Percentiles rank a stretch among this genome's conserved stretches.
phyloP scores from a whole-genome alignment of 306 rosid genomes.

The Rosa persica region DNA sequence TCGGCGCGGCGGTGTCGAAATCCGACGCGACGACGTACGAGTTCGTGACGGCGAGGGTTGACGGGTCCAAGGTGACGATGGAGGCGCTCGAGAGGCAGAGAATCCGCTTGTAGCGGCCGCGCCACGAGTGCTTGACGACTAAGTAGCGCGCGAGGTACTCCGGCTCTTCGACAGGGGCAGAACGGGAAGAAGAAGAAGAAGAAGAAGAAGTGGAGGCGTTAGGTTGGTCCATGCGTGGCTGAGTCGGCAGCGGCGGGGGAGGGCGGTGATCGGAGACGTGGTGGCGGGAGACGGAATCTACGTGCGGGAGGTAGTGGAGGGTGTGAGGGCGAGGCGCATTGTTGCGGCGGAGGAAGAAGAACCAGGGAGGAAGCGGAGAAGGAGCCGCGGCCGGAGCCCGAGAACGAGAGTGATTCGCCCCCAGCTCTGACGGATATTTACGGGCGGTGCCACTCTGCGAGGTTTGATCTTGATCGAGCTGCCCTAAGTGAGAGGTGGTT shows the following conservation, averaged over 20 bases:
- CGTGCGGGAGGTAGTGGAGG: conserved; percentile 65
- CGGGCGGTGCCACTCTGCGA: conserved; percentile 27
- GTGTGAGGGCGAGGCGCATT: conserved; percentile 83
- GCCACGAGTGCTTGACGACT: conserved; percentile 96
- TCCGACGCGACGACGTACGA: conserved; percentile 70
- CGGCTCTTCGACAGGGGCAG: conserved; percentile 57
- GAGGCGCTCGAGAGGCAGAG: conserved; percentile 68
- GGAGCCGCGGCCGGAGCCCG: conserved; percentile 62
- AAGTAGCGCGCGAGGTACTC: conserved; percentile 89
- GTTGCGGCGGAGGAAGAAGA: conserved; percentile 62
- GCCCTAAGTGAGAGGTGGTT: conserved; percentile 36
- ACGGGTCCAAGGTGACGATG: conserved; percentile 75
- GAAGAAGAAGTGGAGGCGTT: conserved; percentile 5
- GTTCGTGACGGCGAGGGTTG: conserved; percentile 78
- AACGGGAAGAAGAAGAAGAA: conserved; percentile 22
- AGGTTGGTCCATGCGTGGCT: conserved; percentile 41
- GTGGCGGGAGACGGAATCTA: conserved; percentile 64
- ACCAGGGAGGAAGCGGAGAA: conserved; percentile 51
- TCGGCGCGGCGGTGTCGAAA: conserved; percentile 70
- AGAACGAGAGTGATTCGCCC: conserved; percentile 98
- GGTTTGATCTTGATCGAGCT: too few relatives aligned
- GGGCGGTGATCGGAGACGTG: conserved; percentile 43
- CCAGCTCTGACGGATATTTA: conserved; percentile 71
- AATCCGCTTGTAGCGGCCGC: conserved; percentile 95
- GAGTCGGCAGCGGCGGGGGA: conserved; percentile 4